A percentile compares a stretch with the other conserved stretches of the same genome.
Evolutionary conservation across 768 basidiomycete species (phyloP).

Genomic region (Kwoniella sp.): DNA sequence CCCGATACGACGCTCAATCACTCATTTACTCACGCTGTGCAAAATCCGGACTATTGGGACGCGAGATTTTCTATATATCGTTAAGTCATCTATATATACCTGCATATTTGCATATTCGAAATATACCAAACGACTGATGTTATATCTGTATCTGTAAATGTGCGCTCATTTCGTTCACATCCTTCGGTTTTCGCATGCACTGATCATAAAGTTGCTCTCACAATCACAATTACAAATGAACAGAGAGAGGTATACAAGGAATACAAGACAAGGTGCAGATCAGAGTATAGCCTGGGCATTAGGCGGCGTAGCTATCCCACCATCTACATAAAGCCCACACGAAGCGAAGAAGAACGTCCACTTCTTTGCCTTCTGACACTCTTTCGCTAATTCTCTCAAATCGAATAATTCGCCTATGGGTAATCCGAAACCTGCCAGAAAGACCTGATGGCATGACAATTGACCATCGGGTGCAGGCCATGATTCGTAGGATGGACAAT

Average conservation of each 20-base stretch:
- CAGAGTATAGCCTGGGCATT: constrained; percentile 40
- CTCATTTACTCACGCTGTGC: too few relatives aligned
- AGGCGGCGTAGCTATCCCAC: constrained; percentile 42
- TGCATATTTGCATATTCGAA: not conserved
- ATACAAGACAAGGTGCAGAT: too few relatives aligned
- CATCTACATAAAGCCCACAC: constrained; percentile 29
- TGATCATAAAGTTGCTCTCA: too few relatives aligned
- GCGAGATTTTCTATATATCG: too few relatives aligned
- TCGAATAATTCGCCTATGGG: constrained; percentile 42
- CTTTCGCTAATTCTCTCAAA: constrained; percentile 23
- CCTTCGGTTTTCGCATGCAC: too few relatives aligned
- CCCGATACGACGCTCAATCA: too few relatives aligned
- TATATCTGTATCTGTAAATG: too few relatives aligned
- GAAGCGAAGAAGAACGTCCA: constrained; percentile 43
- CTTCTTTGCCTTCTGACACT: constrained; percentile 23
- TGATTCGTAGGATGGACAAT: constrained; percentile 31
- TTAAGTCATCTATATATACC: not conserved
- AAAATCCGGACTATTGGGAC: too few relatives aligned
- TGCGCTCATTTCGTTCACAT: too few relatives aligned
- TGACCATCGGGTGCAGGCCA: constrained; percentile 7
- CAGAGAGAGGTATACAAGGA: too few relatives aligned
- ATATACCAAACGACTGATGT: too few relatives aligned
- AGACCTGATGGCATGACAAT: constrained; percentile 15
- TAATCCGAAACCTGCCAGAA: constrained; percentile 39
- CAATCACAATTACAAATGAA: too few relatives aligned